Evolutionary conservation across 352 stramenopile species (phyloP).

Genomic region (Globisporangium paddicum): DNA sequence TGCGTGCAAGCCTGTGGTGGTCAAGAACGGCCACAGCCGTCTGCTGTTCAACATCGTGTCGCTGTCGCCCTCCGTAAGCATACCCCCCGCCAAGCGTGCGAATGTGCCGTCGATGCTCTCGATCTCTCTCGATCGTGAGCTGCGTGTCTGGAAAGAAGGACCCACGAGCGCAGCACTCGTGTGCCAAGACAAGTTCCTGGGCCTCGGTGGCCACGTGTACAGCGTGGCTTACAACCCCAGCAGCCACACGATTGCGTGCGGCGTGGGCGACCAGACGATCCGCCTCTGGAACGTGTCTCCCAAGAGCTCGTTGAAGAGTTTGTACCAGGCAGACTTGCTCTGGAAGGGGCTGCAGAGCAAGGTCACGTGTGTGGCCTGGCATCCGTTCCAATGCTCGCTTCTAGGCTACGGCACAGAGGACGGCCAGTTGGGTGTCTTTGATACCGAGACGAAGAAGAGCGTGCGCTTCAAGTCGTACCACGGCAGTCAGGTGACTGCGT

Average conservation of each 20-base stretch:
- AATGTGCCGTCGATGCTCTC: constrained; percentile 32
- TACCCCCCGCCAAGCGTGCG: neutral
- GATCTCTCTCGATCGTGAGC: constrained; percentile 61
- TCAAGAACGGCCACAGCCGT: constrained; percentile 63
- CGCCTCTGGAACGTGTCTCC: constrained; percentile 45
- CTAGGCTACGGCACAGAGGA: constrained; percentile 76
- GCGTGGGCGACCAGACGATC: constrained; percentile 73
- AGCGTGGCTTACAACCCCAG: constrained; percentile 32
- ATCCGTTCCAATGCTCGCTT: constrained; percentile 42
- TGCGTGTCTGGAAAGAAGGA: constrained; percentile 53
- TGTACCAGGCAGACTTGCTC: constrained; percentile 41
- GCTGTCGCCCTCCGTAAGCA: neutral
- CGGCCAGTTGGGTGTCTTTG: constrained; percentile 52
- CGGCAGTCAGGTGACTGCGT: constrained; percentile 24
- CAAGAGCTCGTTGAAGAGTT: constrained; percentile 12
- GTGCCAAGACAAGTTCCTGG: constrained; percentile 38
- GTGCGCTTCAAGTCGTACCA: constrained; percentile 46
- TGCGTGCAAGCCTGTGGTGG: constrained; percentile 33
- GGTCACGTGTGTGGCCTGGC: constrained; percentile 60
- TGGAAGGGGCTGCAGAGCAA: constrained; percentile 83
- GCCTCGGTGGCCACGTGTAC: constrained; percentile 64
- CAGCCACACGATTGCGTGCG: constrained; percentile 32
- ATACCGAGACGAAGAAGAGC: constrained; percentile 48
- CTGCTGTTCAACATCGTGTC: constrained; percentile 64
- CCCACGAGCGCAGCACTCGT: constrained; percentile 14